These are phyloP conservation scores for Ustilago hordei DNA, from an alignment of 1,284 basidiomycete species.

Conservation along the genomic window DNA sequence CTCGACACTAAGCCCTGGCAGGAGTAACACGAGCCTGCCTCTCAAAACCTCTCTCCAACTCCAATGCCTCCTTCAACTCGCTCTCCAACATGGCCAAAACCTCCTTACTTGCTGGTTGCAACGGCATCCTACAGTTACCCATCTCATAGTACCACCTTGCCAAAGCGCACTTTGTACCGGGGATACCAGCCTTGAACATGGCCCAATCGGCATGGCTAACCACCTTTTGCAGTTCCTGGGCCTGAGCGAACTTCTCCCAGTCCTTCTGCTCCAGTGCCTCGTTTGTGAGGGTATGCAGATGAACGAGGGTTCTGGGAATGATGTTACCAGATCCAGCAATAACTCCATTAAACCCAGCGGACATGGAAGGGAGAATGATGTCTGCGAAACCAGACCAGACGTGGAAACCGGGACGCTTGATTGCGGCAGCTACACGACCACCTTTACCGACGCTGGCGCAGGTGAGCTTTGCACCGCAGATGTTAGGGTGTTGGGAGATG, in stretches of 20 bases:
- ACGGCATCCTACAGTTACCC: constrained; percentile 79
- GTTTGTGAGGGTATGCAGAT: constrained; percentile 77
- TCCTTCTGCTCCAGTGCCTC: constrained; percentile 46
- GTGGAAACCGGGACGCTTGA: constrained; percentile 70
- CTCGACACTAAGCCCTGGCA: constrained; percentile 26
- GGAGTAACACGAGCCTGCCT: constrained; percentile 63
- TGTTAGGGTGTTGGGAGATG: constrained; percentile 85
- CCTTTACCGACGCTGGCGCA: constrained; percentile 91
- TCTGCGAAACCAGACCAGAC: constrained; percentile 45
- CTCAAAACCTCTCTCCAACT: constrained; percentile 76
- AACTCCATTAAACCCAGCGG: constrained; percentile 49
- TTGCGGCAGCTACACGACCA: constrained; percentile 80
- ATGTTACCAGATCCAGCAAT: constrained; percentile 57
- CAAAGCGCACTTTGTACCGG: constrained; percentile 84
- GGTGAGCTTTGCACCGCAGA: constrained; percentile 84
- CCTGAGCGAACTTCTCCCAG: constrained; percentile 74
- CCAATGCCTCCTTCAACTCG: constrained; percentile 76
- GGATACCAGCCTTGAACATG: constrained; percentile 81
- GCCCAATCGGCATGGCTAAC: constrained; percentile 83
- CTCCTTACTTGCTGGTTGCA: constrained; percentile 76
- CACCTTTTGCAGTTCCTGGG: constrained; percentile 81
- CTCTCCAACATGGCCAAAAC: constrained; percentile 77
- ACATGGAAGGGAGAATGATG: constrained; percentile 50
- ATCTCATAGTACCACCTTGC: constrained; percentile 80
- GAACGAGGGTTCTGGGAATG: constrained; percentile 74